These are phyloP conservation scores for Thelonectria discophora DNA, from an alignment of 2,329 filamentous ascomycete genomes.

Conservation along the genomic window DNA sequence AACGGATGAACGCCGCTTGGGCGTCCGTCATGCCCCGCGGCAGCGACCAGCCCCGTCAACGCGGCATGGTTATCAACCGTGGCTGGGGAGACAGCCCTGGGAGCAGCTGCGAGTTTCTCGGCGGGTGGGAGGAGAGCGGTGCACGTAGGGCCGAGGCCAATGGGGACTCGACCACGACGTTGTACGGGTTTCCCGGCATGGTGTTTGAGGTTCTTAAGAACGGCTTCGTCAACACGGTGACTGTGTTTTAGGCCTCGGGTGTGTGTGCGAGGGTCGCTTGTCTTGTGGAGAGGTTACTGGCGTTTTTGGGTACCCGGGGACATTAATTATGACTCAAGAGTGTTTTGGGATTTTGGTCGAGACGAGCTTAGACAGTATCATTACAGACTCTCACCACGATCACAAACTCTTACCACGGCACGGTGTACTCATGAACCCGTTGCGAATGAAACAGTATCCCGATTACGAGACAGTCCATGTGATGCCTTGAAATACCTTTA, in stretches of 20 bases:
- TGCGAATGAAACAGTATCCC: neutral
- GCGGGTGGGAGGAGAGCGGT: constrained; percentile 83
- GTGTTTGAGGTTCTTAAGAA: constrained; percentile 97
- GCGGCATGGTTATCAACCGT: constrained; percentile 88
- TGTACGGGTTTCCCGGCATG: constrained; percentile 93
- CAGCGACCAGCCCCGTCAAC: constrained; percentile 61
- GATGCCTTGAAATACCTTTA: constrained; percentile 1
- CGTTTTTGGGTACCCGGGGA: constrained; percentile 30
- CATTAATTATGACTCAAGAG: neutral
- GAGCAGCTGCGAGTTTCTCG: constrained; percentile 85
- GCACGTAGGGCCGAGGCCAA: constrained; percentile 62
- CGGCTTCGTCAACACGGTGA: constrained; percentile 86
- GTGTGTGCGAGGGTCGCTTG: neutral
- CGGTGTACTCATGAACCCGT: neutral
- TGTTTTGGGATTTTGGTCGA: neutral
- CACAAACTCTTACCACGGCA: neutral
- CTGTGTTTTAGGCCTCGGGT: constrained; percentile 71
- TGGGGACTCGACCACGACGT: constrained; percentile 74
- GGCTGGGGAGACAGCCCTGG: constrained; percentile 93
- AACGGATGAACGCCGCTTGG: constrained; percentile 74
- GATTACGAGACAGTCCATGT: neutral
- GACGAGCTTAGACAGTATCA: neutral
- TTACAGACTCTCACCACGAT: neutral
- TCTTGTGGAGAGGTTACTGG: constrained; percentile 2
- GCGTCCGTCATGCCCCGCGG: constrained; percentile 68